A percentile compares a stretch with the other conserved stretches of the same genome.
Conservation (phyloP, 2,329 filamentous ascomycete species). For the Ophiostoma populinum region DNA sequence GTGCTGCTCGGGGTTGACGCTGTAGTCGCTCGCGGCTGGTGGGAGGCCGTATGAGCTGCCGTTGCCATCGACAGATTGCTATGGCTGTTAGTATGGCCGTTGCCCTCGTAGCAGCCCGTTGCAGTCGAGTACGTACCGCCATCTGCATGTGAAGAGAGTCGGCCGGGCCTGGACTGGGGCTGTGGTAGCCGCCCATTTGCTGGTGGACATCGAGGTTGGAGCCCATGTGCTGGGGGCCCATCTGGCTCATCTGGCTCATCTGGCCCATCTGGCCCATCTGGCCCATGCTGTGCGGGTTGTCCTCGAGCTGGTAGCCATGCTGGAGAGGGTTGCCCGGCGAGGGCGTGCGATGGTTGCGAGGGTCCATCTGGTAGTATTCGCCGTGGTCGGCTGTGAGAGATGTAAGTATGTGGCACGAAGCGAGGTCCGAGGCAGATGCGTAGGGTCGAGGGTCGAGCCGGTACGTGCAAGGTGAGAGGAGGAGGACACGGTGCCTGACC, state of each 20-base stretch:
- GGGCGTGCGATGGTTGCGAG: conserved; percentile 44
- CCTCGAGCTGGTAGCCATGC: conserved; percentile 67
- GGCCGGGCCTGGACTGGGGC: conserved; percentile 37
- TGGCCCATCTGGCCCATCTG: conserved; percentile 22
- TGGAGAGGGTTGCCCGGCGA: conserved; percentile 60
- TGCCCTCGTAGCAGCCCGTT: too few species aligned
- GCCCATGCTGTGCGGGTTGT: conserved; percentile 45
- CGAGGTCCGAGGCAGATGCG: too few species aligned
- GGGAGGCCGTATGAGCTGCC: conserved; percentile 23
- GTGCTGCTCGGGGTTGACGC: conserved; percentile 66
- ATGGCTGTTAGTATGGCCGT: background rate
- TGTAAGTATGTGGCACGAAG: too few species aligned
- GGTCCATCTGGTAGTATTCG: conserved; percentile 44
- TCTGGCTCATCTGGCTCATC: conserved; percentile 19
- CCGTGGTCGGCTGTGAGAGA: conserved; percentile 2
- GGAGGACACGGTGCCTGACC: conserved; percentile 1
- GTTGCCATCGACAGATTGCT: conserved; percentile 37
- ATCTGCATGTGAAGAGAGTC: conserved; percentile 73
- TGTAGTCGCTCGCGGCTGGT: conserved; percentile 46
- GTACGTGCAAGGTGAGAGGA: too few species aligned
- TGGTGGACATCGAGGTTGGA: conserved; percentile 44
- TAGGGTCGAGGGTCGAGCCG: too few species aligned
- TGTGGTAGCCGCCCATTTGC: conserved; percentile 23
- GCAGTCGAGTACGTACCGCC: conserved; percentile 57
- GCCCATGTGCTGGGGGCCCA: too few species aligned